Conservation (phyloP, 139 green algal species). For the Pleodorina starrii region DNA sequence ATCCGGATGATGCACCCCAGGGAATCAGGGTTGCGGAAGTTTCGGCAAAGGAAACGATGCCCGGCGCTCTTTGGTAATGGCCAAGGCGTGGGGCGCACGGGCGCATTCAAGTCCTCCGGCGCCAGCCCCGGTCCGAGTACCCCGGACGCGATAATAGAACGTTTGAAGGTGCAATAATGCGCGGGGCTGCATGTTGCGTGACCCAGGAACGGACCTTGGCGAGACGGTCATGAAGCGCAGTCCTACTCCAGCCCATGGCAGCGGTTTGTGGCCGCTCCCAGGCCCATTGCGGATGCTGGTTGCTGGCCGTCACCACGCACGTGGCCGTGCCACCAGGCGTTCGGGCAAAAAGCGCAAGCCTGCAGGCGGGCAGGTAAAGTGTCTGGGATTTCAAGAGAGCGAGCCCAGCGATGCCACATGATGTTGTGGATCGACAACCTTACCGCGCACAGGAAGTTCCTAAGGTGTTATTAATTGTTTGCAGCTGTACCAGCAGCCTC, state of each 20-base stretch:
- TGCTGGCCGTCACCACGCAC: background rate
- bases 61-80: no score
- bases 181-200: no score
- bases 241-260: background rate
- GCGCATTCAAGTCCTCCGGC: no score
- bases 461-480: background rate
- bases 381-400: background rate
- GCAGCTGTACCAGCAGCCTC: background rate
- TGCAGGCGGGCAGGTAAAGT: background rate
- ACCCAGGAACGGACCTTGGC: conserved; percentile 5
- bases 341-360: conserved; percentile 1
- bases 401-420: background rate
- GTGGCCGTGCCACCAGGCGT: background rate
- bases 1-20: no score
- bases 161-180: no score
- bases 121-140: no score
- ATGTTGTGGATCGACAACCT: background rate
- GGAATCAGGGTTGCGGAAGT: no score
- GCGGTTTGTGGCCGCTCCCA: background rate
- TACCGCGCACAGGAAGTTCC: background rate
- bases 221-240: background rate
- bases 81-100: no score
- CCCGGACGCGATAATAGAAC: no score
- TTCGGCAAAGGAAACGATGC: no score
- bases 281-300: background rate